These are phyloP conservation scores for Aureobasidium sp. DNA, from an alignment of 2,329 filamentous ascomycete genomes.

Conservation along the genomic window DNA sequence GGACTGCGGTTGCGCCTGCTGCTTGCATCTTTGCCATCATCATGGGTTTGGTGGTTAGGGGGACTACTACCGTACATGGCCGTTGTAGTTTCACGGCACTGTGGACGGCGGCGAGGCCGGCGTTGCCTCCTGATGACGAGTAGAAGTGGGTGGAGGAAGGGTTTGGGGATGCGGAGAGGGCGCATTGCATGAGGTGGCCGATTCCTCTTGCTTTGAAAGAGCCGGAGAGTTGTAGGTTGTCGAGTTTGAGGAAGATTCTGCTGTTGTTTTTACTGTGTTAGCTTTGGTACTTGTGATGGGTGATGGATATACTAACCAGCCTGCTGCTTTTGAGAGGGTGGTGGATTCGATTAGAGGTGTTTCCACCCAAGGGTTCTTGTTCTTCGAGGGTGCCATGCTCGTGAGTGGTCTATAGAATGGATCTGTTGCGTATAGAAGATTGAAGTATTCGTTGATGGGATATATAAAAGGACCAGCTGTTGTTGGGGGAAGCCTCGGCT, in stretches of 20 bases:
- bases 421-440: background rate
- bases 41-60: slow-evolving; percentile 52
- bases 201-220: slow-evolving; percentile 72
- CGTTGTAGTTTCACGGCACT: slow-evolving; percentile 56
- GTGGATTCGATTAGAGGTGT: slow-evolving; percentile 63
- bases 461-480: background rate
- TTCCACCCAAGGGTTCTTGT: slow-evolving; percentile 52
- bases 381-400: background rate
- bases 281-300: background rate
- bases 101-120: slow-evolving; percentile 70
- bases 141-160: slow-evolving; percentile 57
- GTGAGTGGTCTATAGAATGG: too few species aligned
- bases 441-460: background rate
- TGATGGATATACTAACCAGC: slow-evolving; percentile 48
- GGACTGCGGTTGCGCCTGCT: slow-evolving; percentile 58
- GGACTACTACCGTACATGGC: slow-evolving; percentile 68
- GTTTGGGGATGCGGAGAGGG: slow-evolving; percentile 30
- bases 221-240: slow-evolving; percentile 73
- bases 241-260: slow-evolving; percentile 76
- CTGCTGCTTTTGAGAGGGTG: slow-evolving; percentile 58
- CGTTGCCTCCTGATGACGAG: slow-evolving; percentile 73
- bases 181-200: slow-evolving; percentile 58
- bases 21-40: slow-evolving; percentile 64
- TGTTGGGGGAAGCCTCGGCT: background rate
- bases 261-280: slow-evolving; percentile 26